Percentiles rank a stretch among this genome's conserved stretches.
phyloP scores from a whole-genome alignment of 495 filamentous ascomycete species.

The Trypethelium eluteriae region DNA sequence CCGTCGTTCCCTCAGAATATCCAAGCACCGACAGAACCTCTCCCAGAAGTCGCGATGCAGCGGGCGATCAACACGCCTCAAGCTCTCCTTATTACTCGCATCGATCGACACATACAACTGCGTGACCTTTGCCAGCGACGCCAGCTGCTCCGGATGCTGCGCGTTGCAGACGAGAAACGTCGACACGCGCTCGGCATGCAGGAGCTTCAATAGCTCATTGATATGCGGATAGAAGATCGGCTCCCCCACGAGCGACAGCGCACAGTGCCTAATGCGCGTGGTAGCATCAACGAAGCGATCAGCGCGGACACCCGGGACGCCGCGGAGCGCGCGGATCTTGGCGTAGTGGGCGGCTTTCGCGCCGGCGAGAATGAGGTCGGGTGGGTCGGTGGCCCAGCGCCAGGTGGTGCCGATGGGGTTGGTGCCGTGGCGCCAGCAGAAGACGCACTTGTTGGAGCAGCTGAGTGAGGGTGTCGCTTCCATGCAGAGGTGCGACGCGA shows the following conservation, averaged over 20 bases:
- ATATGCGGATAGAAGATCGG: conserved; percentile 98
- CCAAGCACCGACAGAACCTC: conserved; percentile 80
- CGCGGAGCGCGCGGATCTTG: conserved; percentile 95
- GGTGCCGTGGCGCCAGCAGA: conserved; percentile 96
- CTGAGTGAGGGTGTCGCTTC: conserved; percentile 91
- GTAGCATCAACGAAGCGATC: conserved; percentile 80
- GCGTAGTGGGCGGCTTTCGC: conserved; percentile 87
- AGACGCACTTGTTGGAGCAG: conserved; percentile 96
- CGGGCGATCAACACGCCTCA: conserved; percentile 80
- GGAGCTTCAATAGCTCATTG: conserved; percentile 74
- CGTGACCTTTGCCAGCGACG: conserved; percentile 70
- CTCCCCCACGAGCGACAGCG: conserved; percentile 82
- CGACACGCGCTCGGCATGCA: conserved; percentile 80
- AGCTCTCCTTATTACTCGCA: conserved; percentile 78
- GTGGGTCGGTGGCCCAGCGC: conserved; percentile 90
- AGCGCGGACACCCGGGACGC: conserved; percentile 83
- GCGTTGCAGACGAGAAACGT: conserved; percentile 96
- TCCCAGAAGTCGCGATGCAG: conserved; percentile 97
- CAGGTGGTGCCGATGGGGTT: conserved; percentile 94
- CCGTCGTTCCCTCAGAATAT: conserved; percentile 75
- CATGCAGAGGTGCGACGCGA: conserved; percentile 93
- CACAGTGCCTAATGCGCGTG: conserved; percentile 88
- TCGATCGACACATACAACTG: conserved; percentile 96
- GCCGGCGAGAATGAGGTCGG: conserved; percentile 78
- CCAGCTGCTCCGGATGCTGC: conserved; percentile 91